Conservation (phyloP, 192 early-diverging fungal genomes). For the Coemansia sp. region DNA sequence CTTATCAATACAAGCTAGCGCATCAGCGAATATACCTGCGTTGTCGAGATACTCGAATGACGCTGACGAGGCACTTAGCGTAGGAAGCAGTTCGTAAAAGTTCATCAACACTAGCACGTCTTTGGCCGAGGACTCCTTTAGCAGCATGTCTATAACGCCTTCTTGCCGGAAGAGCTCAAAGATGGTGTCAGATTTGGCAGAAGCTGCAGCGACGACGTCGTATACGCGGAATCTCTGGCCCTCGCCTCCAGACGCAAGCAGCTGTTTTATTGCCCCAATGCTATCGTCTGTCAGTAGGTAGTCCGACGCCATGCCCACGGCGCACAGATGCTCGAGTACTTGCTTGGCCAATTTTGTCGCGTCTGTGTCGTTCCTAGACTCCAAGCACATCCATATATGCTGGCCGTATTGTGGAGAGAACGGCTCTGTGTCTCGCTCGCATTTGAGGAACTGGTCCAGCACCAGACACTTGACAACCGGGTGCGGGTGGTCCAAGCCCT, state of each 20-base stretch:
- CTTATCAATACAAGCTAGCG: slow-evolving; percentile 18
- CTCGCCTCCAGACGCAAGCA: slow-evolving; percentile 31
- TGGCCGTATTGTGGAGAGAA: slow-evolving; percentile 48
- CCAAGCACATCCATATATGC: slow-evolving; percentile 48
- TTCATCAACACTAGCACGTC: slow-evolving; percentile 48
- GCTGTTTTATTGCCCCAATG: slow-evolving; percentile 13
- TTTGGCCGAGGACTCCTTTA: slow-evolving; percentile 27
- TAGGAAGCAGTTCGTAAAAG: slow-evolving; percentile 42
- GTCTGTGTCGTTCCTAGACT: slow-evolving; percentile 39
- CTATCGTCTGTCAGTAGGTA: slow-evolving; percentile 35
- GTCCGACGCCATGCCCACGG: slow-evolving; percentile 30
- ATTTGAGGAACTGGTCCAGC: slow-evolving; percentile 52
- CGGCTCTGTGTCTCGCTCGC: slow-evolving; percentile 30
- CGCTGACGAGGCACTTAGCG: slow-evolving; percentile 23
- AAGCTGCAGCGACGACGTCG: slow-evolving; percentile 39
- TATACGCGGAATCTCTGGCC: slow-evolving; percentile 52
- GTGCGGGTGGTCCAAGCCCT: slow-evolving; percentile 51
- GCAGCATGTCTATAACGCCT: slow-evolving; percentile 33
- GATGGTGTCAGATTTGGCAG: slow-evolving; percentile 14
- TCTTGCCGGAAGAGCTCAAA: slow-evolving; percentile 43
- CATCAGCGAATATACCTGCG: slow-evolving; percentile 31
- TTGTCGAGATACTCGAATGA: slow-evolving; percentile 32
- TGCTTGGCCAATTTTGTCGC: slow-evolving; percentile 35
- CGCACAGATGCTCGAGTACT: slow-evolving; percentile 34
- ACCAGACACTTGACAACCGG: slow-evolving; percentile 49